These are phyloP conservation scores for Tricladium varicosporioides DNA, from an alignment of 2,329 filamentous ascomycete genomes.

Conservation along the genomic window DNA sequence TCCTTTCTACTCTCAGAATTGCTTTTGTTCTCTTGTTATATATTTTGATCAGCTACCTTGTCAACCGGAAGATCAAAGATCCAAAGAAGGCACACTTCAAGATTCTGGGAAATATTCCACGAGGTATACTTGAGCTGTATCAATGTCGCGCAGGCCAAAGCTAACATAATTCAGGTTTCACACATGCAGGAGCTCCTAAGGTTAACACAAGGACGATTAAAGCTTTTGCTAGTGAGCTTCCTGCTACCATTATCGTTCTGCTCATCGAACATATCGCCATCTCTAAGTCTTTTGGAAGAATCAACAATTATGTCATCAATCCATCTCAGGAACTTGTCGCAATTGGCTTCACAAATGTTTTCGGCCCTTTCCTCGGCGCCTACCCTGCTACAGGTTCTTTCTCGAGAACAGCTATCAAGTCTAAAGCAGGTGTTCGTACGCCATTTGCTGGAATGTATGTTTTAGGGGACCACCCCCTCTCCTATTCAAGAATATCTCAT, in stretches of 20 bases:
- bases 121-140: constrained; percentile 47
- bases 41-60: constrained; percentile 84
- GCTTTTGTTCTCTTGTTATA: constrained; percentile 90
- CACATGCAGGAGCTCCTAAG: constrained; percentile 70
- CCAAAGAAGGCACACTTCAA: constrained; percentile 60
- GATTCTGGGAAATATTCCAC: constrained; percentile 74
- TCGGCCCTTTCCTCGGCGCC: constrained; percentile 87
- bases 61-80: constrained; percentile 66
- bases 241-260: constrained; percentile 86
- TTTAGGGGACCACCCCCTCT: too few species aligned
- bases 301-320: constrained; percentile 97
- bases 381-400: constrained; percentile 96
- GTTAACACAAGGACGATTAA: constrained; percentile 66
- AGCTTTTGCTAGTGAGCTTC: constrained; percentile 69
- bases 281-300: constrained; percentile 93
- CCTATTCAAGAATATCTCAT: too few species aligned
- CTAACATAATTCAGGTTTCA: constrained; percentile 48
- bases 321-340: constrained; percentile 95
- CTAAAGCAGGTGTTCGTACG: constrained; percentile 90
- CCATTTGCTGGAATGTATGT: constrained; percentile 85
- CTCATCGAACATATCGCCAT: constrained; percentile 97
- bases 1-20: constrained; percentile 84
- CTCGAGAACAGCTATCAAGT: constrained; percentile 93
- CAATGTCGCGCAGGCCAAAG: too few species aligned
- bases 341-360: constrained; percentile 84